Evolutionary conservation across 257 asterid species (phyloP).

Genomic region (Solanum tacnaense): DNA sequence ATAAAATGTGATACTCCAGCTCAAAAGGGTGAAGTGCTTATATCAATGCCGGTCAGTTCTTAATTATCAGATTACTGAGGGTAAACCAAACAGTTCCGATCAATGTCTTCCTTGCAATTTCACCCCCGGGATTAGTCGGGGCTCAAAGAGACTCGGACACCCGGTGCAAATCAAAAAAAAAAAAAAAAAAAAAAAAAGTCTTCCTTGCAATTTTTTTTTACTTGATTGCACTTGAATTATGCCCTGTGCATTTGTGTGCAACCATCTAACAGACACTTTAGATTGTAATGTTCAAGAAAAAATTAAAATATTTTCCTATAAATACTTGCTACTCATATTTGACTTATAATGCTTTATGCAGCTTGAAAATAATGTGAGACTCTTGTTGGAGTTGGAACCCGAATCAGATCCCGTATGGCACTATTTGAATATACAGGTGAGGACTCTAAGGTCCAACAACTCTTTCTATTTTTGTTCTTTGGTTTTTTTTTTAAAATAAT

Average conservation of each 20-base stretch:
- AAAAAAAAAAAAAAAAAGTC: too few relatives aligned
- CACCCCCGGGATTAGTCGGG: too few relatives aligned
- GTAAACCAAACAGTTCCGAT: not conserved
- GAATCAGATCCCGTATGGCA: slow-evolving; percentile 97
- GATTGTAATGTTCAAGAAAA: not conserved
- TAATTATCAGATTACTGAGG: not conserved
- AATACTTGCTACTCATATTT: not conserved
- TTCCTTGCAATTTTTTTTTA: not conserved
- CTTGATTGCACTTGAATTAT: not conserved
- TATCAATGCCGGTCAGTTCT: not conserved
- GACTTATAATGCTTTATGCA: slow-evolving; percentile 36
- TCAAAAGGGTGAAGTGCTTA: not conserved
- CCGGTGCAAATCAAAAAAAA: too few relatives aligned
- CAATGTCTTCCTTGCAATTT: not conserved
- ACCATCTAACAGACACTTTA: not conserved
- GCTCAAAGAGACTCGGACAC: too few relatives aligned
- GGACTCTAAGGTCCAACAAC: slow-evolving; percentile 2
- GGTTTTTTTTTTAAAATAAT: not conserved
- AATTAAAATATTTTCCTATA: not conserved
- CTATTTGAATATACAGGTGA: slow-evolving; percentile 84
- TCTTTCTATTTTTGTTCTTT: not conserved
- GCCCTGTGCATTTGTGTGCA: not conserved
- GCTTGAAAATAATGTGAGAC: slow-evolving; percentile 95
- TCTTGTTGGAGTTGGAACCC: slow-evolving; percentile 91
- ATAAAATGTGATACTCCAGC: not conserved